A percentile compares a stretch with the other conserved stretches of the same genome.
phyloP scores from a whole-genome alignment of 2,329 filamentous ascomycete genomes.

The Neodidymelliopsis sp. region DNA sequence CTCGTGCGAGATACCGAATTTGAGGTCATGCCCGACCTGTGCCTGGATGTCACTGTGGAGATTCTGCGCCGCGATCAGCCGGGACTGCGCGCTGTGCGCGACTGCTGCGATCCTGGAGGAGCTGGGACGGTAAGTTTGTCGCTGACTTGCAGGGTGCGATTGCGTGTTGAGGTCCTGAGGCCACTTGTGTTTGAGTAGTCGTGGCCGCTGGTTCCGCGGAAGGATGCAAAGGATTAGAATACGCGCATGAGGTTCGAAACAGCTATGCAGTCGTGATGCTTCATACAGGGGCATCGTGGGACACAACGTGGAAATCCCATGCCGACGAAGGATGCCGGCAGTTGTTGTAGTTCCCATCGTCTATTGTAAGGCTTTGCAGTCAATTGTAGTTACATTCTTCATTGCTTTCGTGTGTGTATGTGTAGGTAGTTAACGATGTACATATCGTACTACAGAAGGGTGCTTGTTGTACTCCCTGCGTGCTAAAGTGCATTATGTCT shows the following conservation, averaged over 20 bases:
- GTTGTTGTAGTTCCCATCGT: not conserved
- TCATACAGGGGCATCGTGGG: constrained; percentile 7
- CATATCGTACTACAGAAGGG: too few species aligned
- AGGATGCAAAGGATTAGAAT: constrained; percentile 2
- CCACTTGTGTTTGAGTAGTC: not conserved
- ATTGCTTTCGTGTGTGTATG: not conserved
- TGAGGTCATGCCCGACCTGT: not conserved
- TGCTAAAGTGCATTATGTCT: too few species aligned
- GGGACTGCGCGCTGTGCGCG: not conserved
- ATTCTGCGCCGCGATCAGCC: not conserved
- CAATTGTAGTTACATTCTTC: not conserved
- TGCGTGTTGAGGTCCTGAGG: not conserved
- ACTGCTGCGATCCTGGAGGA: not conserved
- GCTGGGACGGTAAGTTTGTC: not conserved
- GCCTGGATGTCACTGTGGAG: not conserved
- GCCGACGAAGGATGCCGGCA: not conserved
- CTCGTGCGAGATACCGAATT: constrained; percentile 1
- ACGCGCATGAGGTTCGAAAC: constrained; percentile 10
- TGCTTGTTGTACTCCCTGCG: too few species aligned
- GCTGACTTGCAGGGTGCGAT: constrained; percentile 2
- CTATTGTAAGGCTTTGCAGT: too few species aligned
- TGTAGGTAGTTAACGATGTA: too few species aligned
- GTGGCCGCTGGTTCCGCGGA: constrained; percentile 1
- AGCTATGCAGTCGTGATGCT: not conserved
- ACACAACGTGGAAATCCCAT: constrained; percentile 2